Evolutionary conservation across 331 rosid species (phyloP), one percentile per base, ranked within the genome.

Genomic region (Quercus tomentella): DNA sequence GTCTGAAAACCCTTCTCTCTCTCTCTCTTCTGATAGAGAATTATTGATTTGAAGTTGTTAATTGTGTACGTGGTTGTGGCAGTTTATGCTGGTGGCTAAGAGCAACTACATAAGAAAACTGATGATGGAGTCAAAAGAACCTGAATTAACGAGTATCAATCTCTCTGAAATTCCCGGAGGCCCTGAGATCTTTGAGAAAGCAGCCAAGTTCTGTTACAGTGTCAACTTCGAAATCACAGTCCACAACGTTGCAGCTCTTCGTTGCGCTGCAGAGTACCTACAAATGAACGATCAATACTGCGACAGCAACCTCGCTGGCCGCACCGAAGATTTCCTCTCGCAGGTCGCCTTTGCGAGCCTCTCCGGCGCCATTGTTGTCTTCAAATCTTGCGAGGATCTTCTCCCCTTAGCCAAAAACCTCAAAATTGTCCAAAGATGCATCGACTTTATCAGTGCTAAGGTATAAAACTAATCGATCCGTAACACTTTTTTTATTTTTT

Each of bases 31-130:
- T 20, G 25, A n/a, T 78, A 18, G 71, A 54, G 74, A 7, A 20
- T 33, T 51, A 17, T 21, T 35, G 57, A 6, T 5, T 45, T 70
- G 8, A 73, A 20, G 37, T 20, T 67, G 30, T 28, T 79, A 60
- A 33, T 66, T 78, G 51, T 6, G 15, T 61, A 6, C 5, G n/a
- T 65, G 45, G 14, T 65, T 3, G 14, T 16, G 66, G 75, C 88
- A 94, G 99, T 91, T 91, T 79, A 95, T 95, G 93, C 87, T 95
- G 31, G 97, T 91, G 82, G 93, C 93, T 1, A 95, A 92, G 87
- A 92, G 98, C 87, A 95, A 91, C 87, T 86, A 76, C 84, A 85
- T 95, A 77, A 83, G 99, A 65, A 89, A 92, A 62, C 75, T 91
- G 76, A 89, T 95, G 33, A 25, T 92, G 57, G 97, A 92, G 58